Conservation (phyloP, 208 protist genomes). For the Leishmania braziliensis region DNA sequence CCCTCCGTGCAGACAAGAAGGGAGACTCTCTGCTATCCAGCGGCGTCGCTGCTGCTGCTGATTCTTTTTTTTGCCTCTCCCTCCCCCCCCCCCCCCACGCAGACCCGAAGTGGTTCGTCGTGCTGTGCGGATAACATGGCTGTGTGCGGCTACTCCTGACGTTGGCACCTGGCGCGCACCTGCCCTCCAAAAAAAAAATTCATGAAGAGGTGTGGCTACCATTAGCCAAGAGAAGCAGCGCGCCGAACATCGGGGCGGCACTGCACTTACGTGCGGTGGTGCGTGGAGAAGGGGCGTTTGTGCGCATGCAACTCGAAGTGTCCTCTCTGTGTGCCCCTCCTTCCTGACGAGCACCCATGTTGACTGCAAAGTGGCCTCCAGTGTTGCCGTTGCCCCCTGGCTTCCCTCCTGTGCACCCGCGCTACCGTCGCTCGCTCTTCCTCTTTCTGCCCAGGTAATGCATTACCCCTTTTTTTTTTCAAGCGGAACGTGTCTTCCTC, state of each 20-base stretch:
- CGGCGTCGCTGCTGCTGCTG: neutral
- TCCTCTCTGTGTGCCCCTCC: neutral
- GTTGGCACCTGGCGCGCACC: neutral
- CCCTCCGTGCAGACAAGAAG: neutral
- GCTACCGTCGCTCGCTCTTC: neutral
- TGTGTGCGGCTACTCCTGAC: neutral
- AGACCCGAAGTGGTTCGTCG: too few relatives aligned
- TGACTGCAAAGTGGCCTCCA: neutral
- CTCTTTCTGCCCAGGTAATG: neutral
- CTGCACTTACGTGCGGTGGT: neutral
- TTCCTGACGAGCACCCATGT: neutral
- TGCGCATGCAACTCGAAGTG: neutral
- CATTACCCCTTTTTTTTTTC: neutral
- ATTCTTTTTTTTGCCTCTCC: neutral
- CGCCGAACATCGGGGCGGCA: neutral
- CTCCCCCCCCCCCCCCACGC: neutral
- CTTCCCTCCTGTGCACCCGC: neutral
- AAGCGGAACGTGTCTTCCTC: neutral
- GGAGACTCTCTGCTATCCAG: neutral
- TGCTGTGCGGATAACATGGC: neutral
- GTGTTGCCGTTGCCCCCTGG: neutral
- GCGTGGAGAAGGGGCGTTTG: neutral
- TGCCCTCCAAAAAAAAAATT: neutral
- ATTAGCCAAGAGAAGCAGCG: neutral
- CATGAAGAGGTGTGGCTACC: neutral